Percentiles rank a stretch among this genome's conserved stretches.
Conservation (phyloP, 345 rosid species). For the Eucalyptus sp. region DNA sequence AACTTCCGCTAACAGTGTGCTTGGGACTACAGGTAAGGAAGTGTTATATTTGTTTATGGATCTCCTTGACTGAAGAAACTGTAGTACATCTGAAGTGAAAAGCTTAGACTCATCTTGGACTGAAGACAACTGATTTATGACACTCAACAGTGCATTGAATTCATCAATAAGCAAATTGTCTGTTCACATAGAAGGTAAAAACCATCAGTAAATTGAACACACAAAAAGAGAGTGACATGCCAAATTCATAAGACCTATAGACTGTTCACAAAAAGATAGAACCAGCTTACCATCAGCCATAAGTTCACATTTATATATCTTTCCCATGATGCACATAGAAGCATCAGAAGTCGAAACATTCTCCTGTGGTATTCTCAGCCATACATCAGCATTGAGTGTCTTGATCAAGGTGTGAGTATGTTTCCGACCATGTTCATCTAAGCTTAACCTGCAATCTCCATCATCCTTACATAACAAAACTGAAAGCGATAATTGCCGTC, state of each 20-base stretch:
- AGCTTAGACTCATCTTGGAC: conserved; percentile 41
- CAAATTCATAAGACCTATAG: neutral
- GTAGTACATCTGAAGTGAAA: conserved; percentile 44
- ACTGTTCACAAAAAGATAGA: neutral
- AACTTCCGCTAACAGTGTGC: conserved; percentile 21
- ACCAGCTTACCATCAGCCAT: conserved; percentile 50
- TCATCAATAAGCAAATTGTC: conserved; percentile 43
- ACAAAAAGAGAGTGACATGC: neutral
- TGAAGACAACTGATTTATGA: conserved; percentile 48
- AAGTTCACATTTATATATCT: conserved; percentile 42
- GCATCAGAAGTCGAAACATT: conserved; percentile 1
- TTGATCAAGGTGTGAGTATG: conserved; percentile 23
- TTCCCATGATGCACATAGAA: conserved; percentile 53
- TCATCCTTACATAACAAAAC: conserved; percentile 29
- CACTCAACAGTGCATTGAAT: conserved; percentile 37
- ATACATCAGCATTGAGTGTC: conserved; percentile 49
- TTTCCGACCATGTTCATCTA: conserved; percentile 17
- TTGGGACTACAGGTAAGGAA: conserved; percentile 18
- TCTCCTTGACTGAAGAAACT: conserved; percentile 38
- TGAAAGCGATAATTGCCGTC: conserved; percentile 46
- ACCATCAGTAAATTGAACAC: neutral
- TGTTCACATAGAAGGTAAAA: conserved; percentile 15
- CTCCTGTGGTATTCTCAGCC: conserved; percentile 71
- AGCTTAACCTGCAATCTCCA: conserved; percentile 4
- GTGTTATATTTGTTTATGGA: conserved; percentile 17